Evolutionary conservation across 1,139 yeast species (phyloP).

Genomic region (Geotrichum klebahnii): DNA sequence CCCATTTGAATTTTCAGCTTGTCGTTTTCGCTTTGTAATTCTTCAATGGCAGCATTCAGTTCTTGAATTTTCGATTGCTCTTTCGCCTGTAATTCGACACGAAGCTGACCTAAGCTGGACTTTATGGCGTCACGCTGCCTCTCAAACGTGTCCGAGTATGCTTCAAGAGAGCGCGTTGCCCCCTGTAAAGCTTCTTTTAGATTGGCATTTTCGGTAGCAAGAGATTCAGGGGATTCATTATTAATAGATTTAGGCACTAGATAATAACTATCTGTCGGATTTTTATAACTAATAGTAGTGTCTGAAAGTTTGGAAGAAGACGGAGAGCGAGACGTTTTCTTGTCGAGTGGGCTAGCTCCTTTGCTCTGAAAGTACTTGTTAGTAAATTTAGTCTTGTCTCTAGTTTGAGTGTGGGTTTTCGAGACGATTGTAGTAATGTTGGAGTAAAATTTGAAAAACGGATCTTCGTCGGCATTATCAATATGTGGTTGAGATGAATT

Average conservation of each 20-base stretch:
- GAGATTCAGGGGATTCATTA: slow-evolving; percentile 25
- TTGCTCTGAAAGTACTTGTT: slow-evolving; percentile 22
- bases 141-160: slow-evolving; percentile 36
- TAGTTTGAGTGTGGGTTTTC: slow-evolving; percentile 24
- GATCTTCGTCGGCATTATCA: slow-evolving; percentile 31
- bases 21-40: slow-evolving; percentile 38
- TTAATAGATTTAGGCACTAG: slow-evolving; percentile 29
- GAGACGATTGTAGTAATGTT: slow-evolving; percentile 31
- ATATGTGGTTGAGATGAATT: slow-evolving; percentile 4
- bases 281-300: slow-evolving; percentile 8
- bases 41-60: slow-evolving; percentile 36
- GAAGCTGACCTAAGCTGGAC: slow-evolving; percentile 32
- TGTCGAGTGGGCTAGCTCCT: slow-evolving; percentile 19
- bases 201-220: slow-evolving; percentile 30
- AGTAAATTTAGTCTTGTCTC: slow-evolving; percentile 23
- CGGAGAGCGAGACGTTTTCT: slow-evolving; percentile 9
- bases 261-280: slow-evolving; percentile 32
- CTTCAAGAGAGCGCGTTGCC: slow-evolving; percentile 29
- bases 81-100: slow-evolving; percentile 32
- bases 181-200: slow-evolving; percentile 29
- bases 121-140: slow-evolving; percentile 37
- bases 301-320: slow-evolving; percentile 10
- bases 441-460: slow-evolving; percentile 32
- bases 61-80: slow-evolving; percentile 33
- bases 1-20: slow-evolving; percentile 38